Base-by-base conservation (phyloP, 2,329 filamentous ascomycete genomes). In the Penicillium occitanis region DNA sequence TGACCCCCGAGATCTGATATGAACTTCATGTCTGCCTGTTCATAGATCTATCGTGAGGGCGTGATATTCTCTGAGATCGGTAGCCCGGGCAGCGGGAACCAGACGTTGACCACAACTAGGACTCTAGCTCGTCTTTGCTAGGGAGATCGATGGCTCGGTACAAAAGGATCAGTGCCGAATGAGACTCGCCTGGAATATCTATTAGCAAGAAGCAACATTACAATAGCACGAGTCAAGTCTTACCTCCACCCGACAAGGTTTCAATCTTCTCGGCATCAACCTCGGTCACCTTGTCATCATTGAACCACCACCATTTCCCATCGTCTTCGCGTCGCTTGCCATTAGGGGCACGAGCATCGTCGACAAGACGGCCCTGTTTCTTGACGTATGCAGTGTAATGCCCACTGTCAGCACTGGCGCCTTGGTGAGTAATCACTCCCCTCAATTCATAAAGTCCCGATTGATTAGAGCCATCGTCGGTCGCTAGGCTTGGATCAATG, bases 231-330 rank as follows among this genome's bases (percentile, higher is more conserved):
- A 33, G 73, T 69, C 66, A 55, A 19, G 2, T 75, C 84, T 78
- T 78, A 87, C 93, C 94, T 74, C 96, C 95, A 67, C 95, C 96
- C 61, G 93, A 87, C 61, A 99, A 85, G 3, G 89, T 90, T 76
- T 94, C 91, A 70, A 99, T 96, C 83, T 96, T 95, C 73, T 98
- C 94, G 30, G 87, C 84, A 17, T 92, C 88, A 33, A 99, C 95
- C 82, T 99, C 95, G 14, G 90, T 88, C 40, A 99, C 95, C 82
- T 93, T 96, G 76, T 99, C 94, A 74, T 99, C 95, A 78, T 99
- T 98, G 85, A 99, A 99, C 94, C 95, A 99, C 94, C 95, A 99
- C 95, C 95, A 99, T 73, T 93, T 97, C 71, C 91, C 93, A 75
- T 96, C 92, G 75, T 96, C 92, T 74, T 91, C 88, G 63, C 87